Base-by-base conservation (phyloP, 176 grass and related monocot species). In the Echinochloa phyllopogon region DNA sequence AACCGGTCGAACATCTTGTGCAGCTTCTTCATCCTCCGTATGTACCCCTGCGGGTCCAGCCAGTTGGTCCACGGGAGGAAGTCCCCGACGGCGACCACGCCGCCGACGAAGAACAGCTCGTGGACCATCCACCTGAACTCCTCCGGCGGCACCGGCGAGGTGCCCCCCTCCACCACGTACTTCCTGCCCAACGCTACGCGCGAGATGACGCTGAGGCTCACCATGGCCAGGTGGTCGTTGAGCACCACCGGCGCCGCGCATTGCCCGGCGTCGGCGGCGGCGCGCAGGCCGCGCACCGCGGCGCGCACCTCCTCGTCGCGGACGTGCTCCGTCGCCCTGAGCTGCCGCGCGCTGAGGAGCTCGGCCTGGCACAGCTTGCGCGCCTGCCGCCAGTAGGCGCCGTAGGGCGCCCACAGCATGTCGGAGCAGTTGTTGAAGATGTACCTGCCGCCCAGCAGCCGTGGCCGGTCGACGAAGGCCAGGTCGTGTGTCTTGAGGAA, bases 141-240 rank as follows among this genome's bases (percentile, higher is more conserved):
- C 55, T 89, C 84, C 5, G 87, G 91, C 3, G 81, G 72, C 80
- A 76, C 76, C 29, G 83, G 72, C 16, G 81, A 56, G 24, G 13
- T 18, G 50, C 2, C 14, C 45, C 45, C 43, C 63, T 33, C 51
- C 25, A 82, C 75, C 37, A 87, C 8, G 72, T 93, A 92, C 75
- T 87, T 92, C 84, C 78, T 93, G 29, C 91, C 87, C 51, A 89
- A 44, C 65, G 89, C 69, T 76, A 87, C 89, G 13, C 91, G 78
- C 43, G 69, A 72, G 69, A 49, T 29, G 0, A 49, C 23, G 44
- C 13, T 14, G 5, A 72, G 69, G 23, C 45, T 49, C 43, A 49
- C 69, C 69, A 49, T 72, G 23, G 24, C 14, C 11, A 72, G 21
- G 44, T 72, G 69, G 41, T 72, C 69, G 12, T 13, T 72, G 69